These are phyloP conservation scores for Phyllosticta citriasiana DNA, from an alignment of 2,329 filamentous ascomycete genomes.

Conservation along the genomic window DNA sequence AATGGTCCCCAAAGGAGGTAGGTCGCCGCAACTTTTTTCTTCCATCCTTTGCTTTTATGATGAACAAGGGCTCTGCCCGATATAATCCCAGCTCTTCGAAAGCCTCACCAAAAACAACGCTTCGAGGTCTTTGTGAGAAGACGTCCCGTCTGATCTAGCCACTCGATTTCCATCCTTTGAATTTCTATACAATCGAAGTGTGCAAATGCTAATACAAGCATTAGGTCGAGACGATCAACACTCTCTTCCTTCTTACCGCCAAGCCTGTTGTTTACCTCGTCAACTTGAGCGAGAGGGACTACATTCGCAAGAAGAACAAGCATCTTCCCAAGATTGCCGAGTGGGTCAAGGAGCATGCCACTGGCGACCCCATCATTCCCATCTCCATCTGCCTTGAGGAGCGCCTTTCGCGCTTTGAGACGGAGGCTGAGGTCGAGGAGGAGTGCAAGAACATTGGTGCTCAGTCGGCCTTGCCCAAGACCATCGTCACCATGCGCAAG, in stretches of 20 bases:
- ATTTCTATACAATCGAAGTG: neutral
- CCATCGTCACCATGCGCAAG: slow-evolving; percentile 88
- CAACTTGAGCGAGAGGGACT: slow-evolving; percentile 95
- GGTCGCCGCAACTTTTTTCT: slow-evolving; percentile 29
- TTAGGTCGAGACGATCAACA: slow-evolving; percentile 97
- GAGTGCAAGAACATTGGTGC: slow-evolving; percentile 84
- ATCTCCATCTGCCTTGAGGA: slow-evolving; percentile 92
- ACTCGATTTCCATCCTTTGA: neutral
- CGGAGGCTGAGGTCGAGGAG: slow-evolving; percentile 64
- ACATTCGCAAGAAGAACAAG: slow-evolving; percentile 99
- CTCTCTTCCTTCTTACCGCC: slow-evolving; percentile 84
- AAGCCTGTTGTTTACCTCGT: slow-evolving; percentile 96
- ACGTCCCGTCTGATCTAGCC: slow-evolving; percentile 57
- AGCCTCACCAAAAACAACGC: slow-evolving; percentile 61
- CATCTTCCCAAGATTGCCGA: slow-evolving; percentile 85
- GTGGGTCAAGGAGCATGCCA: slow-evolving; percentile 87
- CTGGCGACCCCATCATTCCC: slow-evolving; percentile 83
- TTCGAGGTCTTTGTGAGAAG: slow-evolving; percentile 81
- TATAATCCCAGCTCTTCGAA: slow-evolving; percentile 99
- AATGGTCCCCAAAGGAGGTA: slow-evolving; percentile 94
- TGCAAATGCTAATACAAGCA: slow-evolving; percentile 20
- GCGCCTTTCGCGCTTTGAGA: slow-evolving; percentile 70
- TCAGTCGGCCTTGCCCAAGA: slow-evolving; percentile 84
- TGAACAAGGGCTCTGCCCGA: slow-evolving; percentile 92
- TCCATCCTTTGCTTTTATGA: slow-evolving; percentile 51